Conservation (phyloP, 2,329 filamentous ascomycete genomes). For the Ophiostoma sp. region DNA sequence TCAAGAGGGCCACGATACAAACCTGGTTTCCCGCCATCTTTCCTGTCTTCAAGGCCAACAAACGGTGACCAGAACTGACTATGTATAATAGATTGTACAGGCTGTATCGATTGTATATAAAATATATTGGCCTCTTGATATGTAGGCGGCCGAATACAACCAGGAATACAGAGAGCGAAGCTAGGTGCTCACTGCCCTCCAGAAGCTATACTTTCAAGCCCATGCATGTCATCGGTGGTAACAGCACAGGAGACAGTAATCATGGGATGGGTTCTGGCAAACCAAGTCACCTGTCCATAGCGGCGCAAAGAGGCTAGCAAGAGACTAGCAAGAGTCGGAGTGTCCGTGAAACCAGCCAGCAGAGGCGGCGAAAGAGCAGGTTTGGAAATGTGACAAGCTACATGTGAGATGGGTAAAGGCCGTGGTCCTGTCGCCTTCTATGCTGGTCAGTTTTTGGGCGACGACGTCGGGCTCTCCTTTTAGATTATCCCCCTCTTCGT, state of each 20-base stretch:
- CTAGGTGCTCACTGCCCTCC: too few relatives aligned
- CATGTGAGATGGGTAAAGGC: neutral
- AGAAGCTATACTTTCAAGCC: too few relatives aligned
- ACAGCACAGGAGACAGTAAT: neutral
- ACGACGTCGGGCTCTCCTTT: neutral
- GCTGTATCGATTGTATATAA: too few relatives aligned
- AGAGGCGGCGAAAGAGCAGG: neutral
- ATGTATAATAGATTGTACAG: neutral
- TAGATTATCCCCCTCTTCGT: neutral
- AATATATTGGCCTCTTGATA: neutral
- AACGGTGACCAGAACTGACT: neutral
- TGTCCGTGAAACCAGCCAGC: slow-evolving; percentile 11
- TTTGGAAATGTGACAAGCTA: neutral
- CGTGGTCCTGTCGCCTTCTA: neutral
- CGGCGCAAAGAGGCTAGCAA: neutral
- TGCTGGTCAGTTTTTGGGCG: neutral
- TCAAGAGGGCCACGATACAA: neutral
- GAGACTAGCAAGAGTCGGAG: neutral
- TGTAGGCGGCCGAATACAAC: neutral
- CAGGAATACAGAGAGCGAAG: neutral
- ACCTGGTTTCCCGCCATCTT: neutral
- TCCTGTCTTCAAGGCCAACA: neutral
- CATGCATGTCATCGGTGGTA: too few relatives aligned
- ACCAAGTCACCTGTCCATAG: too few relatives aligned
- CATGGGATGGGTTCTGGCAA: neutral